Base-by-base conservation (phyloP, 169 alveolate species). In the Amoebophrya sp. region DNA sequence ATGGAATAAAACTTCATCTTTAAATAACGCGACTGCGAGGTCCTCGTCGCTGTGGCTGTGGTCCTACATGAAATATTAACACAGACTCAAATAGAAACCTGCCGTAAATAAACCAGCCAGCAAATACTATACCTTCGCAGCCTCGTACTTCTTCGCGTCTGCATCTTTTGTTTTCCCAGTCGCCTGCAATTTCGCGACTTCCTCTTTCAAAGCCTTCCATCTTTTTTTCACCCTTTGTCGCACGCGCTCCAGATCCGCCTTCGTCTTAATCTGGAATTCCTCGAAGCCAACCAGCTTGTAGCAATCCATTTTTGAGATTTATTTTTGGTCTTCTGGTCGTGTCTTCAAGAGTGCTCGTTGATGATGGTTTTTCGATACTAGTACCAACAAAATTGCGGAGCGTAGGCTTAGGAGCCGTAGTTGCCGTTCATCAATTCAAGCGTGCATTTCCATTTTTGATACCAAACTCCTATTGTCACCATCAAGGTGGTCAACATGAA, bases 201-300 rank as follows among this genome's bases (percentile, higher is more conserved):
- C 83, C 10, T 25, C 83, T 7, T 25, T 12, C 35, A 66, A 66
- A 25, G 83, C 12, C 35, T 66, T 66, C 83, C 83, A 66, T 25
- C 18, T 66, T 25, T 66, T 66, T 25, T 66, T 66, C 35, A 66
- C 83, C 10, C 83, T 2, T 25, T 12, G 35, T 2, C 83, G 29
- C 39, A 66, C 83, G 29, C 35, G 29, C 83, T 66, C 83, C 35
- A 66, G 35, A 25, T 66, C 83, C 35, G 12, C 35, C 83, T 66
- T 66, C 83, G 83, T 66, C 12, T 25, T 7, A 25, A 66, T 66
- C 35, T 66, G 35, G 35, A 66, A 66, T 25, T 66, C 83, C 83
- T 66, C 83, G 83, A 66, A 66, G 83, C 83, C 83, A 66, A 66
- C 83, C 35, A n/a, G 29, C 83, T 66, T 66, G 83, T 66, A 66